A percentile compares a stretch with the other conserved stretches of the same genome.
phyloP scores from a whole-genome alignment of 495 filamentous ascomycete genomes.

The Stereocaulon alpinum region DNA sequence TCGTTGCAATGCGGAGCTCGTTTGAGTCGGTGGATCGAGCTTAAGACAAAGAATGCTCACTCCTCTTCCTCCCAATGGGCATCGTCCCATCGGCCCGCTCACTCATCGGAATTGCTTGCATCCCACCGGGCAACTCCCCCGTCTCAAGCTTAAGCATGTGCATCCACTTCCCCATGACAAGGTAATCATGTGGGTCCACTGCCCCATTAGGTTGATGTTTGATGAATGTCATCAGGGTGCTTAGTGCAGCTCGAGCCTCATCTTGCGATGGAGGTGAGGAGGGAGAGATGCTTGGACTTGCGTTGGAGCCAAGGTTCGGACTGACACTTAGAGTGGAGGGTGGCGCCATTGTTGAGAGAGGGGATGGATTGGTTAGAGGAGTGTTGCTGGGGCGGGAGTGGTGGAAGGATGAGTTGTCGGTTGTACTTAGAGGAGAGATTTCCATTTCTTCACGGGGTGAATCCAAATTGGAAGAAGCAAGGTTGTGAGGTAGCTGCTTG shows the following conservation, averaged over 20 bases:
- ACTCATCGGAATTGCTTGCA: conserved; percentile 56
- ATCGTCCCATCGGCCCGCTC: conserved; percentile 31
- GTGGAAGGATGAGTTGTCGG: conserved; percentile 30
- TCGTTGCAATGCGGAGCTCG: too few species aligned
- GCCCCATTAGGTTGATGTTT: conserved; percentile 58
- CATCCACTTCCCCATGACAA: conserved; percentile 74
- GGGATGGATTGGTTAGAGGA: conserved; percentile 29
- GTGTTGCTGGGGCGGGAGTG: conserved; percentile 9
- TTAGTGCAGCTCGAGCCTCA: conserved; percentile 75
- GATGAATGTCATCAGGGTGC: conserved; percentile 79
- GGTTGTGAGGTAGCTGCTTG: conserved; percentile 47
- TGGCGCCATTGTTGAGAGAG: conserved; percentile 41
- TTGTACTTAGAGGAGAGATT: conserved; percentile 38
- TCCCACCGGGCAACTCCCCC: conserved; percentile 51
- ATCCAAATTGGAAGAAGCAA: conserved; percentile 55
- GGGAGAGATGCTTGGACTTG: conserved; percentile 28
- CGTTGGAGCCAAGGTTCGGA: conserved; percentile 17
- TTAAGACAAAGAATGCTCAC: conserved; percentile 38
- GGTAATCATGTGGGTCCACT: conserved; percentile 72
- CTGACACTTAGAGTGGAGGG: conserved; percentile 24
- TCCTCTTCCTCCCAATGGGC: conserved; percentile 43
- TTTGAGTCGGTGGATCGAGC: too few species aligned
- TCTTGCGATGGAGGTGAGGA: conserved; percentile 70
- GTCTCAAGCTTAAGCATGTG: conserved; percentile 71
- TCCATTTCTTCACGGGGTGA: conserved; percentile 54